These are phyloP conservation scores for Leishmania aethiopica DNA, from an alignment of 208 protist species.

Conservation along the genomic window DNA sequence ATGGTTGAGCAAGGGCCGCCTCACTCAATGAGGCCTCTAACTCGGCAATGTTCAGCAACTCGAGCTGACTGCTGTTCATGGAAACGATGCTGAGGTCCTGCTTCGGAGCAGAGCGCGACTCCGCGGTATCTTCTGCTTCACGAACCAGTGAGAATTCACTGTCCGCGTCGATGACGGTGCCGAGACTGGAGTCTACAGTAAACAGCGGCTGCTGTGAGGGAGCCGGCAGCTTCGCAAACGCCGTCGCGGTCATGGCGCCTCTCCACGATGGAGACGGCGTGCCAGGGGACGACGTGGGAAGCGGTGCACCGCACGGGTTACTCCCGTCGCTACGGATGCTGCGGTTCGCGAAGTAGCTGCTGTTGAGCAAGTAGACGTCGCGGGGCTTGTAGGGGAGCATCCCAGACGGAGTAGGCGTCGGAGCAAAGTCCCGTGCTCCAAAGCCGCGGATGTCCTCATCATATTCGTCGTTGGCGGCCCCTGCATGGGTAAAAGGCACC, in stretches of 20 bases:
- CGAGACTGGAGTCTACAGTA: neutral
- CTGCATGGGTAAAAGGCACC: neutral
- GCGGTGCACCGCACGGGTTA: constrained; percentile 40
- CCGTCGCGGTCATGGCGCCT: neutral
- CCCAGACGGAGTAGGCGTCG: constrained; percentile 12
- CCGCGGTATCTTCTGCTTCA: neutral
- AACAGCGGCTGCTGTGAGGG: constrained; percentile 3
- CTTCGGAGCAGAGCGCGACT: constrained; percentile 1
- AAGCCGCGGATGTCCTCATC: neutral
- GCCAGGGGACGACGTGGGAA: constrained; percentile 15
- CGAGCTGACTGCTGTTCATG: constrained; percentile 44
- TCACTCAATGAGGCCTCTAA: neutral
- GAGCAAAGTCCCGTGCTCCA: neutral
- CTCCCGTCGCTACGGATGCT: constrained; percentile 31
- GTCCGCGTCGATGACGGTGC: neutral
- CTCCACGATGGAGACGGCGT: neutral
- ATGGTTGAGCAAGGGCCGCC: neutral
- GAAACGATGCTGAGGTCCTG: constrained; percentile 44
- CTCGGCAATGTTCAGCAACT: constrained; percentile 19
- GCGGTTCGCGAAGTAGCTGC: constrained; percentile 59
- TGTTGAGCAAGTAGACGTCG: constrained; percentile 48
- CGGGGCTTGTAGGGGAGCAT: constrained; percentile 51
- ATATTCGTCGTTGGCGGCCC: neutral
- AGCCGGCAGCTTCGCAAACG: neutral
- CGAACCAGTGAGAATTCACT: neutral